These are phyloP conservation scores for Gardenia jasminoides DNA, from an alignment of 257 asterid species.

Conservation along the genomic window DNA sequence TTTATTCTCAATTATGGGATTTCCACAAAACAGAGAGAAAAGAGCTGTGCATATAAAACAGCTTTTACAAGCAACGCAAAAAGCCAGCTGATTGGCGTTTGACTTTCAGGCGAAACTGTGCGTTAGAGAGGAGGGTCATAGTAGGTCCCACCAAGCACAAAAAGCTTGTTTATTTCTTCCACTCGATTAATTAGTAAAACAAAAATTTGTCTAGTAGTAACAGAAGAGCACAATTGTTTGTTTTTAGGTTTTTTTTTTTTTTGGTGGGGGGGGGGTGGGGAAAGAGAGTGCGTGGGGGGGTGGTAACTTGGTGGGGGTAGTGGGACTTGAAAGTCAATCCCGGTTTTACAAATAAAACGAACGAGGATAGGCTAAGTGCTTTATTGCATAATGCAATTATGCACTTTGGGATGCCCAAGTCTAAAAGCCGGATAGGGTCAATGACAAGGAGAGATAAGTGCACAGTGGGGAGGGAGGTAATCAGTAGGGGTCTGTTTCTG, in stretches of 20 bases:
- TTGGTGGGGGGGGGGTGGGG: too few species aligned
- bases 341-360: neutral
- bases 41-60: too few species aligned
- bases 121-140: slow-evolving; percentile 4
- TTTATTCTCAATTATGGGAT: neutral
- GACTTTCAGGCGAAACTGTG: slow-evolving; percentile 37
- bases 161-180: neutral
- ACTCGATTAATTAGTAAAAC: slow-evolving; percentile 21
- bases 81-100: slow-evolving; percentile 38
- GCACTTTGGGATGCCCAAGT: slow-evolving; percentile 9
- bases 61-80: slow-evolving; percentile 45
- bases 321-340: too few species aligned
- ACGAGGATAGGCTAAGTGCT: slow-evolving; percentile 15
- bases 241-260: too few species aligned
- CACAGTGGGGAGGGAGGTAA: slow-evolving; percentile 38
- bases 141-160: slow-evolving; percentile 37
- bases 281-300: too few species aligned
- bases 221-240: too few species aligned
- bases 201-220: slow-evolving; percentile 7
- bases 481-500: slow-evolving; percentile 43
- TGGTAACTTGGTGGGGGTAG: too few species aligned
- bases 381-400: slow-evolving; percentile 16
- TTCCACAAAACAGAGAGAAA: neutral
- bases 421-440: slow-evolving; percentile 34
- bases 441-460: slow-evolving; percentile 35